phyloP scores from a whole-genome alignment of 495 filamentous ascomycete genomes.

The Aspergillus baeticus region DNA sequence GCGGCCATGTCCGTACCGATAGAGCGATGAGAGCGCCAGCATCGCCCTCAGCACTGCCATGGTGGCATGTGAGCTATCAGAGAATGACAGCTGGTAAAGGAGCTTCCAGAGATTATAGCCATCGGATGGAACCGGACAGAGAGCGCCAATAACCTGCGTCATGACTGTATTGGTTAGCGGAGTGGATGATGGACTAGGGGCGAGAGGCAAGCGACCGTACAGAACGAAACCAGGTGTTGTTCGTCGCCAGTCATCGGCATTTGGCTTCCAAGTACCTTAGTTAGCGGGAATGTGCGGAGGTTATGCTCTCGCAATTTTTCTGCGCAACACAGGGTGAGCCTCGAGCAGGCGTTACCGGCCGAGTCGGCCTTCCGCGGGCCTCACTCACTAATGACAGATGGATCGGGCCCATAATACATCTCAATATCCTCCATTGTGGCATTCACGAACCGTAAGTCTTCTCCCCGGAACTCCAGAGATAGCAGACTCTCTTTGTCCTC shows the following conservation, averaged over 20 bases:
- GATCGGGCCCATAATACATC: not conserved
- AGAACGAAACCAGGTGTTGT: not conserved
- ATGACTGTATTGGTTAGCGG: not conserved
- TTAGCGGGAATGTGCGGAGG: not conserved
- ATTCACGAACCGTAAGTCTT: not conserved
- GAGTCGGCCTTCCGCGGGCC: too few species aligned
- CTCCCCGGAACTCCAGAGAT: not conserved
- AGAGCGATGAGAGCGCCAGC: slow-evolving; percentile 11
- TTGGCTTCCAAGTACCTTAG: not conserved
- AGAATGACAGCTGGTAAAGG: slow-evolving; percentile 13
- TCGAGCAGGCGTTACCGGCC: too few species aligned
- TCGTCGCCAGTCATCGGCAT: not conserved
- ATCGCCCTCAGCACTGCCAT: slow-evolving; percentile 15
- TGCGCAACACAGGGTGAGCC: not conserved
- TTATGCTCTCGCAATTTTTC: not conserved
- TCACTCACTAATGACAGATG: not conserved
- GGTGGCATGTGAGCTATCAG: slow-evolving; percentile 10
- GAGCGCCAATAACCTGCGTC: not conserved
- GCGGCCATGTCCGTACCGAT: slow-evolving; percentile 8
- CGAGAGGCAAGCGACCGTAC: not conserved
- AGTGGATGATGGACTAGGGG: not conserved
- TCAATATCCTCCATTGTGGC: not conserved
- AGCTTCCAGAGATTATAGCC: slow-evolving; percentile 14
- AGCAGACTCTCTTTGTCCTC: not conserved
- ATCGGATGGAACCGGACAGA: not conserved